Conservation (phyloP, 2,329 filamentous ascomycete genomes). For the Hypoxylon rubiginosum region DNA sequence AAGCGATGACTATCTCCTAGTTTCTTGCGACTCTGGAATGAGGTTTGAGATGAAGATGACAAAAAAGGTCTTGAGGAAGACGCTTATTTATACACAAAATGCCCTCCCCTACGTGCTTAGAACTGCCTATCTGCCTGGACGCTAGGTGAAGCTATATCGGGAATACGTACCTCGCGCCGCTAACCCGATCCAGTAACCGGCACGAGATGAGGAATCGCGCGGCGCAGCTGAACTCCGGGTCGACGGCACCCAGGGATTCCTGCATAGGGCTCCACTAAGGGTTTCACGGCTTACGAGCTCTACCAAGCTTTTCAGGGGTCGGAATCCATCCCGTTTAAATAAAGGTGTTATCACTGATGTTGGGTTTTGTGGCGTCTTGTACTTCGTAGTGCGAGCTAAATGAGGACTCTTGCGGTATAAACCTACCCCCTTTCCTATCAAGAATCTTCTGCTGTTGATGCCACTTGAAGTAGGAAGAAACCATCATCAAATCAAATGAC, state of each 20-base stretch:
- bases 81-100: constrained; percentile 21
- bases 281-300: not conserved
- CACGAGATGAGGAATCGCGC: constrained; percentile 17
- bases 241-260: not conserved
- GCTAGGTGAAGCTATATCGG: constrained; percentile 27
- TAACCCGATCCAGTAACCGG: constrained; percentile 29
- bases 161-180: constrained; percentile 28
- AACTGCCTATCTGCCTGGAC: not conserved
- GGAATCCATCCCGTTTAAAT: too few relatives aligned
- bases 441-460: too few relatives aligned
- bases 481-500: too few relatives aligned
- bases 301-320: not conserved
- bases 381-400: too few relatives aligned
- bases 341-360: too few relatives aligned
- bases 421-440: too few relatives aligned
- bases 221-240: constrained; percentile 9
- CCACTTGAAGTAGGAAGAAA: too few relatives aligned
- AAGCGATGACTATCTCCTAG: not conserved
- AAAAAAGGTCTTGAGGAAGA: not conserved
- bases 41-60: not conserved
- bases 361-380: too few relatives aligned
- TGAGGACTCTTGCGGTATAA: too few relatives aligned
- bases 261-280: not conserved
- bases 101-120: not conserved
- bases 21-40: not conserved